Conservation (phyloP, 345 rosid species). For the Syzygium aqueum region DNA sequence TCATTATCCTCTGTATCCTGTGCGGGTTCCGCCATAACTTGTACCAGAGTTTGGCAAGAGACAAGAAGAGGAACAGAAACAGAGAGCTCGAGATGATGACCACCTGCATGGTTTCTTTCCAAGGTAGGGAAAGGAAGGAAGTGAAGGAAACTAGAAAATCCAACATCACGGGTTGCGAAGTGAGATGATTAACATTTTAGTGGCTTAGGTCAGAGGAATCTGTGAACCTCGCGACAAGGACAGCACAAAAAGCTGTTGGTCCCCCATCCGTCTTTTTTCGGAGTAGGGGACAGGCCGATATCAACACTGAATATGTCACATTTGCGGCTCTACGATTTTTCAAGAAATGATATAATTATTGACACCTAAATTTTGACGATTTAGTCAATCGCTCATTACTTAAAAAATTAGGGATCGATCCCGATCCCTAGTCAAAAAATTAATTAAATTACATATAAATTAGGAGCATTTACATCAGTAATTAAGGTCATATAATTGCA, state of each 20-base stretch:
- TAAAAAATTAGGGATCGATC: too few relatives aligned
- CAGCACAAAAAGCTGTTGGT: background rate
- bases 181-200: background rate
- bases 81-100: background rate
- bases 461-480: too few relatives aligned
- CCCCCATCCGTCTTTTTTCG: too few relatives aligned
- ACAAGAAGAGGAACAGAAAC: background rate
- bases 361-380: too few relatives aligned
- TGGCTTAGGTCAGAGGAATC: background rate
- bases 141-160: background rate
- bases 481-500: too few relatives aligned
- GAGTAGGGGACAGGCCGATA: too few relatives aligned
- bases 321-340: too few relatives aligned
- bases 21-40: constrained; percentile 14
- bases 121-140: background rate
- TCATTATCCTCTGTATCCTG: constrained; percentile 3
- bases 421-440: too few relatives aligned
- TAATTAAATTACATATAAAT: too few relatives aligned
- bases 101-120: background rate
- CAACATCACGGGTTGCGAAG: background rate
- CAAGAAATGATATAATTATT: too few relatives aligned
- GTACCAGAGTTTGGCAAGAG: constrained; percentile 3
- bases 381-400: too few relatives aligned
- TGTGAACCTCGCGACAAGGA: background rate
- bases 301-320: too few relatives aligned